These are phyloP conservation scores for Suillus lakei DNA, from an alignment of 768 basidiomycete genomes.

Conservation along the genomic window DNA sequence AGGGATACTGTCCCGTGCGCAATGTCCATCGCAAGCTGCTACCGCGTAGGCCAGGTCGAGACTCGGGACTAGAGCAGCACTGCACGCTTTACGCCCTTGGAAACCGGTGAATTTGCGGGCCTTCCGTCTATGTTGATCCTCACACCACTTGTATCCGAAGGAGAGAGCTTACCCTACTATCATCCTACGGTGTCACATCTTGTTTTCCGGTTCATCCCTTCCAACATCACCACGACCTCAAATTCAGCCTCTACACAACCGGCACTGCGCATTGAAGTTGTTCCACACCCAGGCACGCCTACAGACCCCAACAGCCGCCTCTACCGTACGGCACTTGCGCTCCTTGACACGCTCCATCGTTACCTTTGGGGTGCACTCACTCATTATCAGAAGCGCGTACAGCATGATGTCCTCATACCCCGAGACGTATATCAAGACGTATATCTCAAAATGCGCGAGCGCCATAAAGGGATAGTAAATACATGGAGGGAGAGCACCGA, in stretches of 20 bases:
- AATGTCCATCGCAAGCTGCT: slow-evolving; percentile 72
- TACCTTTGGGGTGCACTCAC: slow-evolving; percentile 86
- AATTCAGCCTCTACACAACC: slow-evolving; percentile 19
- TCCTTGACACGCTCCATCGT: slow-evolving; percentile 84
- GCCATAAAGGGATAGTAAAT: slow-evolving; percentile 76
- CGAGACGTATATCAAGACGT: slow-evolving; percentile 87
- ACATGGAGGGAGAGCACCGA: slow-evolving; percentile 85
- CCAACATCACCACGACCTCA: slow-evolving; percentile 27
- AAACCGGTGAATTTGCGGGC: slow-evolving; percentile 23
- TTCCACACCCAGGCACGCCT: slow-evolving; percentile 51
- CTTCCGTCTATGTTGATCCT: slow-evolving; percentile 52
- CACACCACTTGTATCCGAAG: slow-evolving; percentile 56
- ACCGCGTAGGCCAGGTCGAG: slow-evolving; percentile 79
- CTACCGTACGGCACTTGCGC: slow-evolving; percentile 78
- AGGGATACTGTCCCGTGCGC: slow-evolving; percentile 46
- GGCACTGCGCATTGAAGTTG: slow-evolving; percentile 59
- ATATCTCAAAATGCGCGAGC: slow-evolving; percentile 85
- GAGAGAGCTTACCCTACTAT: slow-evolving; percentile 77
- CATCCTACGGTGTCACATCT: slow-evolving; percentile 84
- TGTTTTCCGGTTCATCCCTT: slow-evolving; percentile 74
- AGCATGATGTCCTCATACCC: slow-evolving; percentile 80
- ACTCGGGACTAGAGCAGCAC: slow-evolving; percentile 73
- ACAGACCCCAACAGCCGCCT: slow-evolving; percentile 64
- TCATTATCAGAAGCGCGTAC: slow-evolving; percentile 85
- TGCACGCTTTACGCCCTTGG: slow-evolving; percentile 68